Base-by-base conservation (phyloP, 2,329 filamentous ascomycete genomes). In the Penicillium freii region DNA sequence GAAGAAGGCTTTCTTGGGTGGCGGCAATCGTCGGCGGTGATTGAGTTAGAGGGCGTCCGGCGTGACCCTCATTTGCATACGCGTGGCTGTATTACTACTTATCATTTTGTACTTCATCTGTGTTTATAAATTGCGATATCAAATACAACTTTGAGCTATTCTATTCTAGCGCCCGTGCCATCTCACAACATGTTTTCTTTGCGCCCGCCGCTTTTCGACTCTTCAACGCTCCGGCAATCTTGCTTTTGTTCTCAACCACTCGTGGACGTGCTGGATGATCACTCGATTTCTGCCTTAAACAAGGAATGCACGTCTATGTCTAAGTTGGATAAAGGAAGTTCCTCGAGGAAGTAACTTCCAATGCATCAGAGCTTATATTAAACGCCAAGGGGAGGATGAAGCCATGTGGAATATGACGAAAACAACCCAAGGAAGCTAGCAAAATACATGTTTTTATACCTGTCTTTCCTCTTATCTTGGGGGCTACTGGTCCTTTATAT, bases 1-100 rank as follows among this genome's bases (percentile, higher is more conserved):
- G 68, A 81, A 81, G 69, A 75, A 77, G 56, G 78, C 75, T 43
- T 82, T 63, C 73, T 72, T 57, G 71, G 72, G 66, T 54, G 61
- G 65, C 55, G 66, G 54, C 36, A 46, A 52, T 31, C 54, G 49
- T 34, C 54, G 61, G 56, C 59, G 62, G 53, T 65, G 56, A 67
- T 63, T 51, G 50, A 53, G 27, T 56, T 56, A 53, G 34, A 56
- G 48, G 54, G 49, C 48, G 54, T 56, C 54, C 34, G 54, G 54
- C 36, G 49, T 33, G 54, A 47, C 54, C 44, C 54, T 51, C 47
- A 34, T 56, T 42, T 56, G 54, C 54, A 56, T 52, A 46, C 42
- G 9, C 42, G 34, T 56, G 48, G 54, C 54, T 56, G 54, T 56
- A 56, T 47, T 56, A 56, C 54, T 56, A 56, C 44, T 42, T 56